Base-by-base conservation (phyloP, 371 early-diverging fungal genomes). In the Mucor velutinosus region DNA sequence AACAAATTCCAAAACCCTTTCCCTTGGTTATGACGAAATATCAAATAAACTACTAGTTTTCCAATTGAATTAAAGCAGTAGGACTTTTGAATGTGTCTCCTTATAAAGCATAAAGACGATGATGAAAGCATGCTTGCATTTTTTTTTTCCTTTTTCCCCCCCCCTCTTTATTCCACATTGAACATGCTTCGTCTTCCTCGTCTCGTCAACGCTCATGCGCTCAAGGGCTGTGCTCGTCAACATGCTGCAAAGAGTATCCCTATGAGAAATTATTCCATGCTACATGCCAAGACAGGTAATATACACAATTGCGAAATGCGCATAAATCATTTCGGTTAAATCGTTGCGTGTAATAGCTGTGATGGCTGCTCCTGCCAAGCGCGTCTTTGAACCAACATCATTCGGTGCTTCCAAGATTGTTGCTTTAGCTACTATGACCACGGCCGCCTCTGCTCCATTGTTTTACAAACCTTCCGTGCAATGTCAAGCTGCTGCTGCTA, bases 401-500 rank as follows among this genome's bases (percentile, higher is more conserved):
- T 30, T 69, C 4, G 64, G 64, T 29, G 60, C 60, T 6, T 64
- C 70, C n/a, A 74, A 71, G 43, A 60, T 74, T 1, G 2, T 74
- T 47, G 49, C 69, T 19, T 49, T 77, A 39, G 64, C 71, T 51
- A 41, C 66, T 1, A 14, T 64, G 10, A 65, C 62, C 29, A 69
- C 53, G 37, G 37, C 37, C 21, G 43, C 59, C 0, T 33, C 69
- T 19, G 30, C 66, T 12, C 49, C 73, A n/a, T 37, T 76, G 27
- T 62, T 68, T 7, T 43, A 65, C n/a, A 76, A 71, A 21, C 53
- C 68, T 14, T 62, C 73, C 6, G 77, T 67, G 2, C 58, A 71
- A 4, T 79, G 80, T 62, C 67, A 79, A 71, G 79, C 75, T 76
- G 71, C 14, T 76, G 70, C 12, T 53, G 64, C 51, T 56, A 47